Evolutionary conservation across 352 stramenopile genomes (phyloP).

Genomic region (Pythium phragmiticola): DNA sequence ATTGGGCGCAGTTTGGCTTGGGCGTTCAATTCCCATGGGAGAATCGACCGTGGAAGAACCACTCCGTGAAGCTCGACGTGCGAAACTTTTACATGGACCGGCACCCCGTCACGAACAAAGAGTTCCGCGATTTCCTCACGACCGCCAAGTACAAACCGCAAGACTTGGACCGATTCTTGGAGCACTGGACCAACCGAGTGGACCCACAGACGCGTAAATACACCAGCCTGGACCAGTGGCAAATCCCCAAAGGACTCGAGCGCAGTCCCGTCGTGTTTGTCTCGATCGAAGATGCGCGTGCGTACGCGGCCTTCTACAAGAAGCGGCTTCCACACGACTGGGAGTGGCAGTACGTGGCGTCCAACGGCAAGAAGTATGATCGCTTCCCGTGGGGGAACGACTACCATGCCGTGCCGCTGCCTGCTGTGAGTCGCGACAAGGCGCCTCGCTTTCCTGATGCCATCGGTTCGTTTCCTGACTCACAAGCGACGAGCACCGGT

Average conservation of each 20-base stretch:
- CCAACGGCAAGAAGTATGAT: conserved; percentile 59
- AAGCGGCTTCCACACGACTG: conserved; percentile 80
- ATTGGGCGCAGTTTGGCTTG: conserved; percentile 46
- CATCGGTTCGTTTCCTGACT: conserved; percentile 51
- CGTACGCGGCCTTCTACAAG: conserved; percentile 65
- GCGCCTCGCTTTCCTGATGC: conserved; percentile 35
- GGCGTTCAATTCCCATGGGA: conserved; percentile 88
- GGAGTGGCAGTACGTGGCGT: conserved; percentile 88
- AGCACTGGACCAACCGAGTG: conserved; percentile 62
- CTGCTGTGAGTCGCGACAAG: conserved; percentile 39
- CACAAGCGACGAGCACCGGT: conserved; percentile 42
- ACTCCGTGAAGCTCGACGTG: conserved; percentile 57
- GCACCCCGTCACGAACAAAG: conserved; percentile 75
- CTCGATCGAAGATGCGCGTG: conserved; percentile 63
- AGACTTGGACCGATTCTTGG: conserved; percentile 61
- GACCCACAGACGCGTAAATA: conserved; percentile 10
- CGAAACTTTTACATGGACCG: conserved; percentile 74
- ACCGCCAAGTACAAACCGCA: conserved; percentile 54
- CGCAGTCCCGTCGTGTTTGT: conserved; percentile 79
- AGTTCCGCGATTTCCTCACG: conserved; percentile 60
- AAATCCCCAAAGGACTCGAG: conserved; percentile 40
- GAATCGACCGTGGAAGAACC: conserved; percentile 72
- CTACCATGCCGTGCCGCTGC: conserved; percentile 27
- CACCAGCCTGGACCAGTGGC: conserved; percentile 39
- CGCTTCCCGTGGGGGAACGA: conserved; percentile 59